phyloP scores from a whole-genome alignment of 192 early-diverging fungal species.

The Gonapodya sp. region DNA sequence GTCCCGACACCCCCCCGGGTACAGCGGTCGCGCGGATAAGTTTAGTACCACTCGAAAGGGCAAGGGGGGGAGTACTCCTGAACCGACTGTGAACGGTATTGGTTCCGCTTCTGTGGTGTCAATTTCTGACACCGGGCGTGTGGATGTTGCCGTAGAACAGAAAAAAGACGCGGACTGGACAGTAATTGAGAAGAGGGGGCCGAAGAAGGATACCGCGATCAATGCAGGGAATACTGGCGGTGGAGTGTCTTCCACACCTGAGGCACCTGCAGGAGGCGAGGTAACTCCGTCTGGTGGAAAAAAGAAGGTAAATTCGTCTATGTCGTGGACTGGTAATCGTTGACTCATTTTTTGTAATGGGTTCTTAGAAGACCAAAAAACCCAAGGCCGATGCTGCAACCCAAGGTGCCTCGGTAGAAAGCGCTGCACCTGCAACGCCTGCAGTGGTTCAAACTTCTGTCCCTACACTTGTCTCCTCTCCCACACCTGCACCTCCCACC shows the following conservation, averaged over 20 bases:
- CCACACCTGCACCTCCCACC: too few relatives aligned
- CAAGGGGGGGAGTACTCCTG: not conserved
- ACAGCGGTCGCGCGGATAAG: slow-evolving; percentile 7
- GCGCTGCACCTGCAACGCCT: too few relatives aligned
- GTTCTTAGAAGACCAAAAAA: not conserved
- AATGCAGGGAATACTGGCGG: too few relatives aligned
- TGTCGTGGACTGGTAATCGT: not conserved
- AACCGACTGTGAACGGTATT: not conserved
- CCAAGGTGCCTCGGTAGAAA: not conserved
- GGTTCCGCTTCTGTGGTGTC: not conserved
- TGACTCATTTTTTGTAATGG: not conserved
- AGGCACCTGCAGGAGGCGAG: too few relatives aligned
- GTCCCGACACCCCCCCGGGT: not conserved
- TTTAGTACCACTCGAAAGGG: not conserved
- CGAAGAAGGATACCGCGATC: too few relatives aligned
- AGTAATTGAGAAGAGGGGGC: not conserved
- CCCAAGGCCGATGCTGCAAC: not conserved
- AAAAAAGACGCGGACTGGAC: not conserved
- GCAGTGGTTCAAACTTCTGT: too few relatives aligned
- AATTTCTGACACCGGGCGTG: not conserved
- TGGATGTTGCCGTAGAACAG: not conserved
- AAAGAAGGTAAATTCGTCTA: not conserved
- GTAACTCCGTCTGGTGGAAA: not conserved
- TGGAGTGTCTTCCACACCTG: too few relatives aligned
- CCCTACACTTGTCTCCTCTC: too few relatives aligned